These are phyloP conservation scores for Epichloe elymi DNA, from an alignment of 2,329 filamentous ascomycete species.

Conservation along the genomic window DNA sequence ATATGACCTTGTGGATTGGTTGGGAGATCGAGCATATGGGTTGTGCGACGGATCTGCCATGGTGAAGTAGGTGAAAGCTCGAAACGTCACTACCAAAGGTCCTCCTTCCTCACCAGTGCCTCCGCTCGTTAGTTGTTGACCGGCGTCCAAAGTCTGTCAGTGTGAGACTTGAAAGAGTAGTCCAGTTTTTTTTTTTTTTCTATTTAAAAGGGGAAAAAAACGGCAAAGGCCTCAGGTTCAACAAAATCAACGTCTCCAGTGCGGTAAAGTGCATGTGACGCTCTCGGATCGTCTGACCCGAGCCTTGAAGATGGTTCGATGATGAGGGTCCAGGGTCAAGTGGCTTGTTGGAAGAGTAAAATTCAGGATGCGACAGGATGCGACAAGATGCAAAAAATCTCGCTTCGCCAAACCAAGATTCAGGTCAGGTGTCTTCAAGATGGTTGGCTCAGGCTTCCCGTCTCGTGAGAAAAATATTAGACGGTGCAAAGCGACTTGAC, in stretches of 20 bases:
- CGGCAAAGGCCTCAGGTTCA: background rate
- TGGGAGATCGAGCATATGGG: constrained; percentile 47
- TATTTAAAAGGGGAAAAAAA: background rate
- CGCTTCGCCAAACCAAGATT: constrained; percentile 6
- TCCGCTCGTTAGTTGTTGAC: background rate
- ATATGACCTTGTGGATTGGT: constrained; percentile 47
- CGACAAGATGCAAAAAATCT: constrained; percentile 9
- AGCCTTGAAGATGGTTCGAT: background rate
- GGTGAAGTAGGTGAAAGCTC: constrained; percentile 9
- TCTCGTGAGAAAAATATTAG: constrained; percentile 3
- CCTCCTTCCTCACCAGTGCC: background rate
- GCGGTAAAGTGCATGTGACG: constrained; percentile 1
- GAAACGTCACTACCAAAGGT: background rate
- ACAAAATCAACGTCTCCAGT: background rate
- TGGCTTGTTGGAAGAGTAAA: background rate
- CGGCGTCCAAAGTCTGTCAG: background rate
- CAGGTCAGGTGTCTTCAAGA: constrained; percentile 1
- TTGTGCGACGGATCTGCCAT: constrained; percentile 45
- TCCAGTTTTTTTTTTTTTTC: background rate
- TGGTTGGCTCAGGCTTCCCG: constrained; percentile 5
- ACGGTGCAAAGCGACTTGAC: constrained; percentile 8
- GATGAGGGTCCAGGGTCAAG: background rate
- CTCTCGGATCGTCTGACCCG: background rate
- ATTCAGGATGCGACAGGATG: constrained; percentile 5
- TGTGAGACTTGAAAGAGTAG: background rate